These are phyloP conservation scores for Peterozyma toletana DNA, from an alignment of 805 yeast genomes.

Conservation along the genomic window DNA sequence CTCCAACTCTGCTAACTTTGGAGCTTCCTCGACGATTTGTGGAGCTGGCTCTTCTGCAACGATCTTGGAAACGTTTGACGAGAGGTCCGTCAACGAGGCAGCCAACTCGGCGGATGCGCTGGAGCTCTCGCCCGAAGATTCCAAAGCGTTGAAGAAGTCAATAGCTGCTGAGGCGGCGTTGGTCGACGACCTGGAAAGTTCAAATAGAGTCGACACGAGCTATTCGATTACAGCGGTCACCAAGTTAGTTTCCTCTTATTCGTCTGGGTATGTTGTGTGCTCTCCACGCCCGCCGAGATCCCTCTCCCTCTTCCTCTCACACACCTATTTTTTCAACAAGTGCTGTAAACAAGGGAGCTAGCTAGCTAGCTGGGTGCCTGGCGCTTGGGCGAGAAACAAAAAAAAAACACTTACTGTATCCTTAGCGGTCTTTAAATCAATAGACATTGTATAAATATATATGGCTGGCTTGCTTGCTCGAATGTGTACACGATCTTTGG, in stretches of 20 bases:
- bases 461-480: too few species aligned
- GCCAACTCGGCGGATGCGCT: slow-evolving; percentile 37
- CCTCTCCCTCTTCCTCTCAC: background rate
- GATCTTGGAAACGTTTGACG: slow-evolving; percentile 14
- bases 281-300: background rate
- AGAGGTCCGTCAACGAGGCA: slow-evolving; percentile 29
- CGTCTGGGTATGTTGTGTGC: background rate
- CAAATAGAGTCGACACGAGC: slow-evolving; percentile 75
- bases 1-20: slow-evolving; percentile 21
- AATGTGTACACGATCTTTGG: too few species aligned
- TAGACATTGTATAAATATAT: too few species aligned
- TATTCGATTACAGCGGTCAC: slow-evolving; percentile 12
- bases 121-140: slow-evolving; percentile 35
- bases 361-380: too few species aligned
- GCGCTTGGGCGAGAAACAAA: too few species aligned
- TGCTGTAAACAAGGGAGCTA: too few species aligned
- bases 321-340: background rate
- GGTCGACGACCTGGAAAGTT: slow-evolving; percentile 78
- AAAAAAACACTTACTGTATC: slow-evolving; percentile 27
- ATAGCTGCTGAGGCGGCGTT: slow-evolving; percentile 79
- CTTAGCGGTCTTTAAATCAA: slow-evolving; percentile 26
- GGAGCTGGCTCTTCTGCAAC: slow-evolving; percentile 9
- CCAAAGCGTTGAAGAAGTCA: slow-evolving; percentile 59
- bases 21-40: background rate
- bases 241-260: background rate